These are phyloP conservation scores for Picea sitchensis DNA, from an alignment of 75 land plant species.

Conservation along the genomic window DNA sequence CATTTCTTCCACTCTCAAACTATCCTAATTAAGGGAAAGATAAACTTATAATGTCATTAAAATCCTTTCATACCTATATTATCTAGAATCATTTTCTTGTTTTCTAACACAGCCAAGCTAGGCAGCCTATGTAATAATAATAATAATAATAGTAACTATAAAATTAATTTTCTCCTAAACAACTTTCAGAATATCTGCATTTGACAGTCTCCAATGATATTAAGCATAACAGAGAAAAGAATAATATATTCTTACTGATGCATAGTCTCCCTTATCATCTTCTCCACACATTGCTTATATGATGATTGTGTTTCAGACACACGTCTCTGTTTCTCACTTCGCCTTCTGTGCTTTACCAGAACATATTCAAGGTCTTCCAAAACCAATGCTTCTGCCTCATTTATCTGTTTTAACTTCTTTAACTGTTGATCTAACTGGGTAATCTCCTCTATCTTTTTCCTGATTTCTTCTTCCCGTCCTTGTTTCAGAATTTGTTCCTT, in stretches of 20 bases:
- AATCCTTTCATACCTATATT: no score
- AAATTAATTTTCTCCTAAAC: no score
- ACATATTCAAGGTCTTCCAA: constrained; percentile 61
- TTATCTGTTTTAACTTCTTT: constrained; percentile 40
- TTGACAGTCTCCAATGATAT: no score
- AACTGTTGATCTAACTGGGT: constrained; percentile 60
- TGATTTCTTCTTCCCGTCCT: constrained; percentile 54
- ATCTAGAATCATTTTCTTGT: no score
- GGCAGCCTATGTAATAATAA: no score
- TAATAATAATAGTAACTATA: no score
- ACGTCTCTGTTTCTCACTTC: constrained; percentile 83
- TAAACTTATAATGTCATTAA: no score
- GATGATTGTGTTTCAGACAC: constrained; percentile 81
- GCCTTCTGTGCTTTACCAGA: constrained; percentile 64
- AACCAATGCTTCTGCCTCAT: constrained; percentile 58
- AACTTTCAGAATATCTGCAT: no score
- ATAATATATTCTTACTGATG: constrained; percentile 32
- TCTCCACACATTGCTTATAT: constrained; percentile 72
- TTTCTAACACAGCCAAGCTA: no score
- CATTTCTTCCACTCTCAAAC: no score
- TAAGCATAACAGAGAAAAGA: background rate
- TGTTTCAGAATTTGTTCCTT: constrained; percentile 18
- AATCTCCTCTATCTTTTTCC: constrained; percentile 54
- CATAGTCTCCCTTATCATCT: constrained; percentile 95
- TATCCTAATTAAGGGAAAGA: no score